These are phyloP conservation scores for Podaxis sp. DNA, from an alignment of 768 basidiomycete species.

Conservation along the genomic window DNA sequence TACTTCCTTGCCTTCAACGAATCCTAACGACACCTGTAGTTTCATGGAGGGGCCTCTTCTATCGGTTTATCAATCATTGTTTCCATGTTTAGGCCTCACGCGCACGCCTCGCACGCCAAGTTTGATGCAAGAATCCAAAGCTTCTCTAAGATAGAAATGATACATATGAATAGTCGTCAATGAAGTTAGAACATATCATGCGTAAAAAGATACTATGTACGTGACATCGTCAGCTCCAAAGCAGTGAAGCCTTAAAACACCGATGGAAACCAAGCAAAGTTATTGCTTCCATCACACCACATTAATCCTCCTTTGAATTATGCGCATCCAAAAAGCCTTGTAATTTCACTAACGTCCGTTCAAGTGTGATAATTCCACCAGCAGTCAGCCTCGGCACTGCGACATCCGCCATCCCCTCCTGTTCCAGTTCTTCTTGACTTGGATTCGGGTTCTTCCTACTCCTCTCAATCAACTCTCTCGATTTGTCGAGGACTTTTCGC, in stretches of 20 bases:
- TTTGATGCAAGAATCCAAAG: no score
- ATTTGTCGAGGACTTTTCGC: slow-evolving; percentile 65
- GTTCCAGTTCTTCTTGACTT: slow-evolving; percentile 27
- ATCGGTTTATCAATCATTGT: no score
- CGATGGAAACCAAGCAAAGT: neutral
- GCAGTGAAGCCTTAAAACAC: neutral
- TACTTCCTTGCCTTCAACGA: no score
- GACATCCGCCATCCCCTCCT: slow-evolving; percentile 25
- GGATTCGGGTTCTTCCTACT: slow-evolving; percentile 44
- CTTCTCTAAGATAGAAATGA: no score
- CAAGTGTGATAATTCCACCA: slow-evolving; percentile 78
- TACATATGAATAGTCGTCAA: no score
- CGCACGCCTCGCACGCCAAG: no score
- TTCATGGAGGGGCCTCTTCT: no score
- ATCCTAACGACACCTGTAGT: no score
- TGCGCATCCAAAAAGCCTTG: slow-evolving; percentile 39
- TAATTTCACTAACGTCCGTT: slow-evolving; percentile 71
- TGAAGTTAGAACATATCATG: no score
- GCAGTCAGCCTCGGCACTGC: slow-evolving; percentile 76
- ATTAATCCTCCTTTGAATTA: neutral
- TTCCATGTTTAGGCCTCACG: no score
- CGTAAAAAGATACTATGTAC: no score
- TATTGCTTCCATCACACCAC: neutral
- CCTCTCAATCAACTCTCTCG: slow-evolving; percentile 64
- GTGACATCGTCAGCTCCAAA: neutral